phyloP scores from a whole-genome alignment of 1,284 basidiomycete species.

The Phylloporus sp. region DNA sequence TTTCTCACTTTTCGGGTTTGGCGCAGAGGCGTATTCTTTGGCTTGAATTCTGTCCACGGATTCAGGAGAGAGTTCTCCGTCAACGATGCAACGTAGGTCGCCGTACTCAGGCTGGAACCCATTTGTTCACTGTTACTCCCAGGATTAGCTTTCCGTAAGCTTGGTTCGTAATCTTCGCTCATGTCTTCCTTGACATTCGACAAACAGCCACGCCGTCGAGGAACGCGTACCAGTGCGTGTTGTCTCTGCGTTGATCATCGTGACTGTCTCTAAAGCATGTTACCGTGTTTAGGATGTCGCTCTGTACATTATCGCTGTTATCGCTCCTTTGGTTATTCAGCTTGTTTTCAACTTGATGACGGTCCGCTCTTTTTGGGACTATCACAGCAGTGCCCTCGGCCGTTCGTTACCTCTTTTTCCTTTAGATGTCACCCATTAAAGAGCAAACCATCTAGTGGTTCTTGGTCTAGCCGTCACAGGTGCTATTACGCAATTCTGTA shows the following conservation, averaged over 20 bases:
- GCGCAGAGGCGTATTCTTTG: conserved; percentile 66
- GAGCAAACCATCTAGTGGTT: conserved; percentile 53
- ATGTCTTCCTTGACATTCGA: conserved; percentile 32
- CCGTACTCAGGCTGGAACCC: background rate
- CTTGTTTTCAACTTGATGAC: conserved; percentile 71
- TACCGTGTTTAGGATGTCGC: conserved; percentile 47
- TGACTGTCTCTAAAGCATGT: background rate
- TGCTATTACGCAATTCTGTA: conserved; percentile 82
- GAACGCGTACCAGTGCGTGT: conserved; percentile 82
- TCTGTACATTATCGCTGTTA: conserved; percentile 71
- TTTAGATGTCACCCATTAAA: conserved; percentile 5
- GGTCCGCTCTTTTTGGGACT: conserved; percentile 85
- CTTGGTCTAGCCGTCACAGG: conserved; percentile 79
- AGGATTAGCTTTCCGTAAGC: conserved; percentile 63
- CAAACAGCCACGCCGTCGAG: conserved; percentile 74
- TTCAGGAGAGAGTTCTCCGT: conserved; percentile 87
- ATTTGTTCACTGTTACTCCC: conserved; percentile 1
- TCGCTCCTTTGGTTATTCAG: conserved; percentile 71
- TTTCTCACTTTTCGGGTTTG: conserved; percentile 7
- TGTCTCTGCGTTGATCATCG: background rate
- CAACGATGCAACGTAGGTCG: conserved; percentile 70
- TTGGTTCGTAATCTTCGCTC: background rate
- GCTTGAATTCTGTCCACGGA: conserved; percentile 75
- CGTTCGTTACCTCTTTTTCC: conserved; percentile 47
- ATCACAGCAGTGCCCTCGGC: conserved; percentile 82